Conservation (phyloP, 257 asterid species). For the Linaria vulgaris region DNA sequence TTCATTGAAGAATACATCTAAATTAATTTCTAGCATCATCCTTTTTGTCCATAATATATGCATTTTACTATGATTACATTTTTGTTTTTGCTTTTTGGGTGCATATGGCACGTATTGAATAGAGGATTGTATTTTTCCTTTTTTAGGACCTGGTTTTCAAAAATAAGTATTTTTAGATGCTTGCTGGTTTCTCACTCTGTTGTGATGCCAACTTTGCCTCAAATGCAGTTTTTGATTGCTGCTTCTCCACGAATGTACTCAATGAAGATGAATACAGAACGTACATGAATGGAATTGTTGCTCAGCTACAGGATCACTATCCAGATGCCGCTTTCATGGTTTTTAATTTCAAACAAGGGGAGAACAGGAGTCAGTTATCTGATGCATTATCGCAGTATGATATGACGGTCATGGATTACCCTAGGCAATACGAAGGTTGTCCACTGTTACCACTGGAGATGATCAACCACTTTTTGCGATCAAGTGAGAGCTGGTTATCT, state of each 20-base stretch:
- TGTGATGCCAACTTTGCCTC: slow-evolving; percentile 26
- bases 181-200: slow-evolving; percentile 17
- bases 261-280: slow-evolving; percentile 88
- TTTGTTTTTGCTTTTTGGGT: too few relatives aligned
- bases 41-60: not conserved
- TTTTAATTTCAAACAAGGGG: slow-evolving; percentile 92
- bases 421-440: slow-evolving; percentile 92
- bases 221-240: slow-evolving; percentile 90
- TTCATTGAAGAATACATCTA: not conserved
- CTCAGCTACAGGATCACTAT: slow-evolving; percentile 95
- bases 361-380: slow-evolving; percentile 80
- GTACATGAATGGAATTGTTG: slow-evolving; percentile 90
- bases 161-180: not conserved
- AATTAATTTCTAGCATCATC: not conserved
- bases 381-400: slow-evolving; percentile 88
- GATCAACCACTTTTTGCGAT: slow-evolving; percentile 94
- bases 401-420: slow-evolving; percentile 99
- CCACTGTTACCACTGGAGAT: slow-evolving; percentile 86
- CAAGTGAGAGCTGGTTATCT: slow-evolving; percentile 99
- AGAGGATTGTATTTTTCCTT: not conserved
- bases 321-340: slow-evolving; percentile 99
- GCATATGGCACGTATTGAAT: not conserved
- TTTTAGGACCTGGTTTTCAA: not conserved
- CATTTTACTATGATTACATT: not conserved
- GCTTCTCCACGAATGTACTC: slow-evolving; percentile 90